Conservation (phyloP, 164 flowering plant species). For the Paratinospora sagittata region DNA sequence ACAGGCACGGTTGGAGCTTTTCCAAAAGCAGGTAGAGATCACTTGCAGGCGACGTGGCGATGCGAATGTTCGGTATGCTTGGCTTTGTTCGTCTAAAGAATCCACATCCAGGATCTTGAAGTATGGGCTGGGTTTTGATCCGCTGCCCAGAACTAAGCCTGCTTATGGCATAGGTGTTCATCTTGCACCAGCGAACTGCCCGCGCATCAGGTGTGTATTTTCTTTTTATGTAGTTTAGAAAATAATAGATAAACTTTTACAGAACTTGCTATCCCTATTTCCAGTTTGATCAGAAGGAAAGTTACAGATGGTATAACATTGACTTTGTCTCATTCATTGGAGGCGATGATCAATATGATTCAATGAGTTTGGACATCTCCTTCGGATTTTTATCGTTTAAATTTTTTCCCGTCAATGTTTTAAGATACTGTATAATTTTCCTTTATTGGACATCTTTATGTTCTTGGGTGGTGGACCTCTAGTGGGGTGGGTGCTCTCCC, state of each 20-base stretch:
- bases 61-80: conserved; percentile 78
- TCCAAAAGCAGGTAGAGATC: conserved; percentile 69
- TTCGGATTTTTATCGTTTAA: neutral
- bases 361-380: too few relatives aligned
- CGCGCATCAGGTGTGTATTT: conserved; percentile 49
- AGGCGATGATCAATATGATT: too few relatives aligned
- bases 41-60: conserved; percentile 53
- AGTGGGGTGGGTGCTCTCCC: neutral
- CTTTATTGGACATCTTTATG: neutral
- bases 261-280: too few relatives aligned
- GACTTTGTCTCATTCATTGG: too few relatives aligned
- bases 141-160: conserved; percentile 27
- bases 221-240: neutral
- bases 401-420: too few relatives aligned
- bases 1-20: conserved; percentile 49
- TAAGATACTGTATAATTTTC: too few relatives aligned
- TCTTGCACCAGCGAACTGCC: conserved; percentile 46
- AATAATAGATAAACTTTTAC: neutral
- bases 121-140: conserved; percentile 56
- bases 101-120: conserved; percentile 39
- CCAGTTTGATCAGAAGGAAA: too few relatives aligned
- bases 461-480: neutral
- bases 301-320: too few relatives aligned
- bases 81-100: conserved; percentile 65
- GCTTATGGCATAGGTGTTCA: conserved; percentile 65